phyloP scores from a whole-genome alignment of 495 filamentous ascomycete genomes.

The Penicillium maclennaniae region DNA sequence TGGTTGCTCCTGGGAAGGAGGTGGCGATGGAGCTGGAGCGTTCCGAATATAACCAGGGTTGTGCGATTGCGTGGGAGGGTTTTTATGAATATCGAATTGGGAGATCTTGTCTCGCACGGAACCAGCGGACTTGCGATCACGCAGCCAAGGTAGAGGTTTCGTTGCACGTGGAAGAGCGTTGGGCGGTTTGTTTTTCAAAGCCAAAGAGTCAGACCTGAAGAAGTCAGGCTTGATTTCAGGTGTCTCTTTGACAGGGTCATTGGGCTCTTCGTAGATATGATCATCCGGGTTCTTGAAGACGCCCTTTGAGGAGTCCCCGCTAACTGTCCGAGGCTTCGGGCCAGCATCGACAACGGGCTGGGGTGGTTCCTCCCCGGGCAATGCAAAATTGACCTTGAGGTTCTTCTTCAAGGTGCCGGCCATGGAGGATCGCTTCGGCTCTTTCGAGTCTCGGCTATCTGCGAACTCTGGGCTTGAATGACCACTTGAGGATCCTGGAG shows the following conservation, averaged over 20 bases:
- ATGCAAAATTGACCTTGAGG: constrained; percentile 41
- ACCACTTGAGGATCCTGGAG: constrained; percentile 23
- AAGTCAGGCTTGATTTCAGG: constrained; percentile 32
- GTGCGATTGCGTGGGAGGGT: constrained; percentile 70
- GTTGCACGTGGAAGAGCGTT: constrained; percentile 56
- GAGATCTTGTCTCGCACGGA: constrained; percentile 54
- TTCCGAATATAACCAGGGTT: constrained; percentile 72
- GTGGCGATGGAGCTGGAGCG: constrained; percentile 32
- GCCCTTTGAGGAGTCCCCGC: constrained; percentile 39
- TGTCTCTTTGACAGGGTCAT: constrained; percentile 34
- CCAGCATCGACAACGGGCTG: constrained; percentile 7
- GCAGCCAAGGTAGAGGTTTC: constrained; percentile 38
- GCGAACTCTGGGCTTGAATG: constrained; percentile 21
- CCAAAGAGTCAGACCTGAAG: constrained; percentile 45
- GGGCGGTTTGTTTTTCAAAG: constrained; percentile 48
- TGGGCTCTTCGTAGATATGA: constrained; percentile 85
- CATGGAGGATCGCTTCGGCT: constrained; percentile 17
- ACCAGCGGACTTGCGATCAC: constrained; percentile 28
- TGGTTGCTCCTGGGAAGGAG: constrained; percentile 19
- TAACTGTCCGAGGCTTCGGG: constrained; percentile 32
- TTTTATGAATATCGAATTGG: constrained; percentile 69
- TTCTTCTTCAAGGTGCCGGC: constrained; percentile 31
- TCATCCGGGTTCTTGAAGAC: constrained; percentile 61
- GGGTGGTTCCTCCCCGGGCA: constrained; percentile 28
- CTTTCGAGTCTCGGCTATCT: neutral